Base-by-base conservation (phyloP, 495 filamentous ascomycete species). In the Trichoderma parareesei region DNA sequence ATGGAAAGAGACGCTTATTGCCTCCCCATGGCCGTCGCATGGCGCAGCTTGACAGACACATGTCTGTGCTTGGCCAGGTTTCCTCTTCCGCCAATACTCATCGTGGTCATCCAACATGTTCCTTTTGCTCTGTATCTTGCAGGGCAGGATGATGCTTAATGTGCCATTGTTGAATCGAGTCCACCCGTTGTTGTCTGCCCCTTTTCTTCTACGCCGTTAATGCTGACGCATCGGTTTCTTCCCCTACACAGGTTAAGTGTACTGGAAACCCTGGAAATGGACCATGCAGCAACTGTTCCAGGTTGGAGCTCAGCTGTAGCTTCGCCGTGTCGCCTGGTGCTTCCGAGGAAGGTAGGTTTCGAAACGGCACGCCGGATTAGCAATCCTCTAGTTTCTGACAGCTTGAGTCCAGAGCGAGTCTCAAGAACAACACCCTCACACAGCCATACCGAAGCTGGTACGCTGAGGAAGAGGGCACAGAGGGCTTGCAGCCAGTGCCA, bases 361-460 rank as follows among this genome's bases (percentile, higher is more conserved):
- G 8, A 35, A 63, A 43, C n/a, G 20, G 35, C 20, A 33, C 42
- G 7, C 5, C 13, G 60, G 4, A 38, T 4, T 0, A 20, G 2
- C 14, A 16, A 18, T 5, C 10, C 61, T 53, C 9, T 20, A 6
- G 20, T 27, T 53, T n/a, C 62, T 64, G 14, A 67, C 63, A 46
- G 11, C 5, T 27, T 16, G 18, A 14, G 33, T 41, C 16, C 49
- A 68, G 66, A 65, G 11, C 62, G 55, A 41, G 49, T 67, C 35
- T 41, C 66, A 1, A 53, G 66, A 33, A 64, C 61, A 9, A 67
- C 53, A 42, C 66, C 66, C 7, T 67, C 66, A 4, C 61, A 60
- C 14, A 67, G 66, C 55, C 66, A 65, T 60, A 67, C 66, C 44
- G 66, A 67, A 42, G 66, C 66, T 8, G 66, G 66, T 18, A 67